phyloP scores from a whole-genome alignment of 306 rosid species.

The Senna tora region DNA sequence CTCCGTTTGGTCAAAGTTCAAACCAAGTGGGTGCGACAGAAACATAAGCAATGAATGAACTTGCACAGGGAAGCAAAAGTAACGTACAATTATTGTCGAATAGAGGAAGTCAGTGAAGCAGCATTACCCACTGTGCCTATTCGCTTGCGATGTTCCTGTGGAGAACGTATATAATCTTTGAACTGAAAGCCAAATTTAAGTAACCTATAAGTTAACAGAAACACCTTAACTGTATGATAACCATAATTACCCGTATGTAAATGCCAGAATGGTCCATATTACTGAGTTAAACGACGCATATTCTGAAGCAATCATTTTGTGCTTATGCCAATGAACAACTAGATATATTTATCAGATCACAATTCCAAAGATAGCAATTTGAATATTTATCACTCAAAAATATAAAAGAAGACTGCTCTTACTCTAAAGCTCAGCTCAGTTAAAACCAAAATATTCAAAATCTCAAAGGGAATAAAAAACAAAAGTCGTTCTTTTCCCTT shows the following conservation, averaged over 20 bases:
- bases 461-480: neutral
- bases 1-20: neutral
- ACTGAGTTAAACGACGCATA: no score
- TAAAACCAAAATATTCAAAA: neutral
- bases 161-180: no score
- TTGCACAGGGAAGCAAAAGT: neutral
- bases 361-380: no score
- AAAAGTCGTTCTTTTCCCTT: neutral
- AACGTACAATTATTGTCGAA: neutral
- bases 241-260: neutral
- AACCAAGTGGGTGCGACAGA: conserved; percentile 29
- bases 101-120: neutral
- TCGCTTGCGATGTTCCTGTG: no score
- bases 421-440: neutral
- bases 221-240: neutral
- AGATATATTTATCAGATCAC: no score
- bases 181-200: neutral
- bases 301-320: no score
- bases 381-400: neutral
- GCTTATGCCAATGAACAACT: no score
- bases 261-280: no score
- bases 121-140: neutral
- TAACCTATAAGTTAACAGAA: no score
- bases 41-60: neutral
- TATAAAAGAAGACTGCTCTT: no score